Conservation (phyloP, 1,284 basidiomycete genomes). For the Fomitopsis palustris region DNA sequence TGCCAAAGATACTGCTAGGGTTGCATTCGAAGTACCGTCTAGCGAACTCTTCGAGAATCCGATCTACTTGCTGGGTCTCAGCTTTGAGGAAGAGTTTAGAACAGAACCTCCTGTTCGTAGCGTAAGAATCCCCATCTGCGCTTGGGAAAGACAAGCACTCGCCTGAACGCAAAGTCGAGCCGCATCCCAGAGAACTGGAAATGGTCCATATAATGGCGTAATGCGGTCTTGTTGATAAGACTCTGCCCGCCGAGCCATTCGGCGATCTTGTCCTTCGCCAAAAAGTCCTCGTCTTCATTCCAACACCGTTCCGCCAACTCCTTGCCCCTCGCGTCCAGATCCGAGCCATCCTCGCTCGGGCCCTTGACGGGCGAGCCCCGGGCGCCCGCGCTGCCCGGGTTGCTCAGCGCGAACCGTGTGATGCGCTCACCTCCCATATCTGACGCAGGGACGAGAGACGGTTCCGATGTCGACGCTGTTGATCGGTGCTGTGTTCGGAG, state of each 20-base stretch:
- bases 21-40: conserved; percentile 91
- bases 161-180: conserved; percentile 91
- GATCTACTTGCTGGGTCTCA: conserved; percentile 97
- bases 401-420: not conserved
- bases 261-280: conserved; percentile 89
- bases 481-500: conserved; percentile 63
- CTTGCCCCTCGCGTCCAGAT: conserved; percentile 64
- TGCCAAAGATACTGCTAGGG: conserved; percentile 75
- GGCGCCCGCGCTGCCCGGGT: conserved; percentile 18
- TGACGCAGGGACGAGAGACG: conserved; percentile 57
- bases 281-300: conserved; percentile 83
- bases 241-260: conserved; percentile 90
- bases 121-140: conserved; percentile 13
- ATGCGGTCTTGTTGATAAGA: conserved; percentile 69
- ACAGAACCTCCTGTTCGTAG: conserved; percentile 67
- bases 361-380: conserved; percentile 38
- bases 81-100: conserved; percentile 91
- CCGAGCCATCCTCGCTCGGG: conserved; percentile 44
- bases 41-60: conserved; percentile 91
- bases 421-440: conserved; percentile 33
- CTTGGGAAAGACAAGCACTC: conserved; percentile 14
- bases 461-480: conserved; percentile 73
- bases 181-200: conserved; percentile 86
- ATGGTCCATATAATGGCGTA: conserved; percentile 81
- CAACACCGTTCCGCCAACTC: conserved; percentile 79